Evolutionary conservation across 352 stramenopile species (phyloP), one percentile per base, ranked within the genome.

Genomic region (Elongisporangium prolatum): DNA sequence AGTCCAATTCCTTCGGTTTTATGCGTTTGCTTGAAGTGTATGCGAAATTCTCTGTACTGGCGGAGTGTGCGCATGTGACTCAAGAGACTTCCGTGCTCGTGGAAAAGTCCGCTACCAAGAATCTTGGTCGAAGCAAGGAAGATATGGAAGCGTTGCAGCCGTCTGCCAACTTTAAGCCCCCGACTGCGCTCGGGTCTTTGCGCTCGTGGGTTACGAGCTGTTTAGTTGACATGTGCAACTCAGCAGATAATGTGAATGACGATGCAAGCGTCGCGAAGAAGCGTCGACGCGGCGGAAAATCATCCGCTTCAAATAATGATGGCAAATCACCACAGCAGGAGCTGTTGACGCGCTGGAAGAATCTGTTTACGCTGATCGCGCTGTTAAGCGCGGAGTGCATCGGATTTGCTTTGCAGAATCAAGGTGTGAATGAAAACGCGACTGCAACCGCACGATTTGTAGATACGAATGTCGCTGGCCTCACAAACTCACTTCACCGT

Each of bases 21-120:
- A 62, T 91, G 47, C 78, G 83, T 0, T 68, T 92, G 24, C 18
- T 92, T 11, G 83, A 92, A 57, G 72, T 92, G 5, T 89, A 91
- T 56, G 77, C 71, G 8, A 88, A 88, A 52, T 65, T 89, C 11
- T 52, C 75, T 1, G 56, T 90, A 47, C 73, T 86, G 56, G 59
- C 69, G 10, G 76, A 88, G 56, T 85, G 68, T 21, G 66, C 72
- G 0, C 69, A 74, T 24, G 80, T 90, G 6, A 78, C 57, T 16
- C 66, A 86, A 16, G 67, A 77, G 53, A 80, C 76, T 11, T 72
- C 74, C 1, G 59, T 72, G 51, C 60, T 91, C 4, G 59, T 72
- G 18, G 65, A 75, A 28, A 88, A 84, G 57, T 65, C 56, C 21
- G 52, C 68, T 2, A 68, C 54, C 21, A 72, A 71, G 48, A 34